Evolutionary conservation across 352 stramenopile species (phyloP).

Genomic region (Pythium diclinum): DNA sequence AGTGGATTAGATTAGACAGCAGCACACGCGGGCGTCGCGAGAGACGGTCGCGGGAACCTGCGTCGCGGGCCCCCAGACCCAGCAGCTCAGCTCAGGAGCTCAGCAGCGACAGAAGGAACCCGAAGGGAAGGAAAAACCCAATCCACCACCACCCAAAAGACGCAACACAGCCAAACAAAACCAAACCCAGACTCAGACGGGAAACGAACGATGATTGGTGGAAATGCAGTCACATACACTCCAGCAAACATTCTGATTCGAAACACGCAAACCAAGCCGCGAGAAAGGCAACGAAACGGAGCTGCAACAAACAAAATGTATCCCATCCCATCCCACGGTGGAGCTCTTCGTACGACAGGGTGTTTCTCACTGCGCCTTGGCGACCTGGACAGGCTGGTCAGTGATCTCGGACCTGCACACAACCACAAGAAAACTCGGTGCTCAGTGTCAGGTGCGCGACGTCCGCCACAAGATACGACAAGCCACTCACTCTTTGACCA

Average conservation of each 20-base stretch:
- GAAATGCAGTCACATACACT: constrained; percentile 4
- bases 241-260: constrained; percentile 11
- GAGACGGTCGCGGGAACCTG: constrained; percentile 12
- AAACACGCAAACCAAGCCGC: constrained; percentile 1
- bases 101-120: constrained; percentile 2
- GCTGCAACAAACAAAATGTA: neutral
- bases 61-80: neutral
- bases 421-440: constrained; percentile 20
- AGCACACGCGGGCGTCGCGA: neutral
- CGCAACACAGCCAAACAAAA: neutral
- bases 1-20: neutral
- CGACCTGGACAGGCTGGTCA: constrained; percentile 8
- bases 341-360: too few relatives aligned
- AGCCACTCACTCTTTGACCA: constrained; percentile 29
- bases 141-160: neutral
- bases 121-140: neutral
- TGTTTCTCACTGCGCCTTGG: constrained; percentile 17
- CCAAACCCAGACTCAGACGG: neutral
- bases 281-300: neutral
- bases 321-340: neutral
- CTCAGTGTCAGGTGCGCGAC: constrained; percentile 7
- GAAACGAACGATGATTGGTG: neutral
- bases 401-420: constrained; percentile 14
- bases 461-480: neutral
- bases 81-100: constrained; percentile 2